Conservation (phyloP, 768 basidiomycete genomes). For the Astraeus odoratus region DNA sequence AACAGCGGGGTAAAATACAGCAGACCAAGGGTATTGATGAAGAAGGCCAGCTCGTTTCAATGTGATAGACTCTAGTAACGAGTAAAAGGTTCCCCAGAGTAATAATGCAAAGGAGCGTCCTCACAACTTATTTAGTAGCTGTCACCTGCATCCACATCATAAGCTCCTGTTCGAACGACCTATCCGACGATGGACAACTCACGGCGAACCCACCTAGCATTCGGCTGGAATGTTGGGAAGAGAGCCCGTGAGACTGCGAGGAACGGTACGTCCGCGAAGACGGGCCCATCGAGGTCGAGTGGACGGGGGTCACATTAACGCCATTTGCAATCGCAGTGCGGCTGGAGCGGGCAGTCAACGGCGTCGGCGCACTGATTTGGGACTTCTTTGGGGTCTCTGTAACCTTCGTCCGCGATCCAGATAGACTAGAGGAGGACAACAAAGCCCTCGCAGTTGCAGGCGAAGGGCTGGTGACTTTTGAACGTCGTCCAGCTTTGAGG, state of each 20-base stretch:
- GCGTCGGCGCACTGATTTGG: conserved; percentile 83
- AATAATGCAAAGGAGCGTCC: conserved; percentile 3
- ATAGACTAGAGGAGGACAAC: conserved; percentile 50
- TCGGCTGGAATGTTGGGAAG: conserved; percentile 70
- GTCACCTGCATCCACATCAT: conserved; percentile 32
- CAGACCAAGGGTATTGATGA: conserved; percentile 32
- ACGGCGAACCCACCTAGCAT: conserved; percentile 67
- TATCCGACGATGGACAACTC: conserved; percentile 34
- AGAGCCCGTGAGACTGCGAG: conserved; percentile 62
- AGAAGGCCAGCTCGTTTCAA: conserved; percentile 32
- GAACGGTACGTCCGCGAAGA: conserved; percentile 60
- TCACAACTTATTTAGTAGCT: conserved; percentile 24
- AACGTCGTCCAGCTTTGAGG: conserved; percentile 58
- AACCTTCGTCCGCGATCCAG: conserved; percentile 47
- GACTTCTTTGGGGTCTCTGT: conserved; percentile 85
- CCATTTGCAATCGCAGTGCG: conserved; percentile 46
- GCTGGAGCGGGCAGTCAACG: conserved; percentile 70
- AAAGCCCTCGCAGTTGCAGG: conserved; percentile 46
- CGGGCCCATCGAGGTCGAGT: conserved; percentile 51
- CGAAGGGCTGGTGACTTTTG: conserved; percentile 38
- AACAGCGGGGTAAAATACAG: conserved; percentile 34
- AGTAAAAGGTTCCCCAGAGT: conserved; percentile 13
- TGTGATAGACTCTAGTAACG: conserved; percentile 22
- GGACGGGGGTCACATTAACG: conserved; percentile 52
- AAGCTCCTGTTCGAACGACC: conserved; percentile 30